These are phyloP conservation scores for Colletotrichum melonis DNA, from an alignment of 2,329 filamentous ascomycete genomes.

Conservation along the genomic window DNA sequence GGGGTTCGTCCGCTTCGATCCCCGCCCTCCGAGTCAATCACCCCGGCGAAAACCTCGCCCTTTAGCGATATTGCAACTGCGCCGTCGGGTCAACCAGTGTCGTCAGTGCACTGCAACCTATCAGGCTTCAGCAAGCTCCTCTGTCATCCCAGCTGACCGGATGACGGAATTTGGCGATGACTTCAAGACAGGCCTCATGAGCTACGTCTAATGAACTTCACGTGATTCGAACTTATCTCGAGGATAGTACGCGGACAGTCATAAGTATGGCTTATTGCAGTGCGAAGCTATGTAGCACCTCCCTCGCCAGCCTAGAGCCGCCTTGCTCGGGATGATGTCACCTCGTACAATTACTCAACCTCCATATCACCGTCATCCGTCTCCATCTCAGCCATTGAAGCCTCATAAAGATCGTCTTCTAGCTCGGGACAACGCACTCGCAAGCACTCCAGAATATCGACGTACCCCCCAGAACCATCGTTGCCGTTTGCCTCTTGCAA, in stretches of 20 bases:
- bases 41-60: constrained; percentile 3
- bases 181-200: not conserved
- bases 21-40: constrained; percentile 10
- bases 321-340: not conserved
- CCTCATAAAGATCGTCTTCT: not conserved
- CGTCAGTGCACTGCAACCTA: not conserved
- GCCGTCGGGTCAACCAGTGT: not conserved
- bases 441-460: not conserved
- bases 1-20: not conserved
- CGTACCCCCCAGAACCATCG: not conserved
- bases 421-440: not conserved
- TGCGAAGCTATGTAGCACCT: not conserved
- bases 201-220: not conserved
- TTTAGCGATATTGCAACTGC: constrained; percentile 6
- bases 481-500: not conserved
- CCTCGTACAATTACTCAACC: not conserved
- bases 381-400: not conserved
- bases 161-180: not conserved
- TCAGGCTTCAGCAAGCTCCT: not conserved
- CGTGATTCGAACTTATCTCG: not conserved
- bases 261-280: not conserved
- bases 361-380: not conserved
- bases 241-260: not conserved
- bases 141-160: not conserved
- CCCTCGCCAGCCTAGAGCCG: not conserved